Evolutionary conservation across 495 filamentous ascomycete genomes (phyloP), one percentile per base, ranked within the genome.

Genomic region (Penicillium daleae): DNA sequence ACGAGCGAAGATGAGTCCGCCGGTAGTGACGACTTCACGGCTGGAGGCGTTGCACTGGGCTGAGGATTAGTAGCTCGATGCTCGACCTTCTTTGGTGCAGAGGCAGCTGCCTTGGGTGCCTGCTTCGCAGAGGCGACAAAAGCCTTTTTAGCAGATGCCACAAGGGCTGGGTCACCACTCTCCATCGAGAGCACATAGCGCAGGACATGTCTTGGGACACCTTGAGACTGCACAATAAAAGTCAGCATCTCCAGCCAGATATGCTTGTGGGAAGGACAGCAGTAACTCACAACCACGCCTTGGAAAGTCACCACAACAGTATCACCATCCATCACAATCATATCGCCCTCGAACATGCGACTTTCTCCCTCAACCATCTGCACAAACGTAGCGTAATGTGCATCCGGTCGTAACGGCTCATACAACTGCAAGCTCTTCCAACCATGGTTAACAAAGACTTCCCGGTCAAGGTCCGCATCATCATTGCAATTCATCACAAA

Each of bases 181-280:
- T 44, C 40, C 40, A 44, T 44, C n/a, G 40, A 44, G 15, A 42
- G 57, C 13, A 39, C 31, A 50, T 53, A 44, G 17, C 53, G 27
- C 27, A 52, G 26, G 27, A 68, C 50, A 32, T 40, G 13, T 49
- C 46, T 49, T 6, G 22, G 46, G 7, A 49, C 22, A 6, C 46
- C 46, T 49, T 49, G 46, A 12, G 24, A 49, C 46, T 49, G 22
- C 10, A 4, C 13, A 39, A 21, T 10, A 10, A 44, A 22, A 21
- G 40, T 44, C 10, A 44, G 40, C 8, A 44, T 19, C 6, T 21
- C 6, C 8, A 44, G 4, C 7, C n/a, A 10, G 5, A 21, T 22
- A 22, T n/a, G n/a, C 8, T 10, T 1, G 6, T 4, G 22, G 22
- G 8, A 13, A 15, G 7, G 3, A 49, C 6, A 6, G 3, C 6